Conservation (phyloP, 2,329 filamentous ascomycete species). For the Aspergillus novoparasiticus region DNA sequence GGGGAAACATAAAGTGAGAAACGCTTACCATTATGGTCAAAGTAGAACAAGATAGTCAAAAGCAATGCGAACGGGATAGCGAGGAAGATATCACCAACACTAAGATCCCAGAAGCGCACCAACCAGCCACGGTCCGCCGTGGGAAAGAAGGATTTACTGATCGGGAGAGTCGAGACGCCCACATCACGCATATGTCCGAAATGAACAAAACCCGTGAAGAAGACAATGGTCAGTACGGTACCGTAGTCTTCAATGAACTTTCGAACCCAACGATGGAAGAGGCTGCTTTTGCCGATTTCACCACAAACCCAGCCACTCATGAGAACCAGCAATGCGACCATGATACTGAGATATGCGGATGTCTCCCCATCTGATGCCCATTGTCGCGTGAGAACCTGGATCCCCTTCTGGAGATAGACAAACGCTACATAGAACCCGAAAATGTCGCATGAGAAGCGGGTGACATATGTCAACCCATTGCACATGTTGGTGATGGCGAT, state of each 20-base stretch:
- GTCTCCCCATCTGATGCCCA: conserved; percentile 61
- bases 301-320: conserved; percentile 75
- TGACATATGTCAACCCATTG: conserved; percentile 86
- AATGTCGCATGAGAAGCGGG: conserved; percentile 88
- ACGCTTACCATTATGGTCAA: conserved; percentile 77
- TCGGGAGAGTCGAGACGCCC: conserved; percentile 71
- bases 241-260: conserved; percentile 90
- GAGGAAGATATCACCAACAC: conserved; percentile 72
- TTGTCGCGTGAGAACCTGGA: conserved; percentile 79
- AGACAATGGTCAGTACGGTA: conserved; percentile 78
- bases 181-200: conserved; percentile 79
- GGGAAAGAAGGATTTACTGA: conserved; percentile 75
- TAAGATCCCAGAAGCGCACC: conserved; percentile 78
- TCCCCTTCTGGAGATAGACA: conserved; percentile 88
- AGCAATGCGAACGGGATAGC: conserved; percentile 85
- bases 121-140: conserved; percentile 75
- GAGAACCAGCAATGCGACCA: conserved; percentile 75
- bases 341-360: conserved; percentile 76
- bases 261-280: conserved; percentile 74
- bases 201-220: conserved; percentile 88
- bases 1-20: not conserved
- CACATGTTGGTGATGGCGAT: conserved; percentile 83
- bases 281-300: conserved; percentile 67
- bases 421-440: conserved; percentile 93
- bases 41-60: conserved; percentile 83